These are phyloP conservation scores for Penicillium sp. DNA, from an alignment of 2,329 filamentous ascomycete genomes.

Conservation along the genomic window DNA sequence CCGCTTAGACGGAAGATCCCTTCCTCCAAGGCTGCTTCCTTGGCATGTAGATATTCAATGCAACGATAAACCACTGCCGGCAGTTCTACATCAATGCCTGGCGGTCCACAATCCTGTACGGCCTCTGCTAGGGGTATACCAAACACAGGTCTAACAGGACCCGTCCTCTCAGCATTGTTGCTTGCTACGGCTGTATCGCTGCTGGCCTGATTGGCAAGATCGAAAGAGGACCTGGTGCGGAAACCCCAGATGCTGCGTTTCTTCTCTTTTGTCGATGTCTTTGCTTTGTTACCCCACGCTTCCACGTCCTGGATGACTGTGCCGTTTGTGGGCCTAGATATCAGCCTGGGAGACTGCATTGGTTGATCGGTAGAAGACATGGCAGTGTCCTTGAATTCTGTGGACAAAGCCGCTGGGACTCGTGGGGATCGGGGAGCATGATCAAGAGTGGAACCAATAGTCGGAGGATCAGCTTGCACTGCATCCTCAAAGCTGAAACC, in stretches of 20 bases:
- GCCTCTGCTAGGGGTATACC: slow-evolving; percentile 83
- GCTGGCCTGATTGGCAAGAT: slow-evolving; percentile 44
- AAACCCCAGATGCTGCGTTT: slow-evolving; percentile 70
- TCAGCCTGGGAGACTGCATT: slow-evolving; percentile 51
- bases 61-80: slow-evolving; percentile 94
- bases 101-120: slow-evolving; percentile 73
- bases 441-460: slow-evolving; percentile 46
- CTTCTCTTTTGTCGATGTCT: slow-evolving; percentile 69
- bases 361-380: slow-evolving; percentile 28
- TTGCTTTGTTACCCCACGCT: slow-evolving; percentile 78
- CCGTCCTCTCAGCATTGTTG: slow-evolving; percentile 49
- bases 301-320: slow-evolving; percentile 77
- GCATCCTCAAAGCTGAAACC: slow-evolving; percentile 58
- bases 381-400: slow-evolving; percentile 29
- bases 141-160: slow-evolving; percentile 70
- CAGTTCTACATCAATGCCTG: slow-evolving; percentile 69
- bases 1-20: slow-evolving; percentile 96
- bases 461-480: slow-evolving; percentile 56
- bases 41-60: slow-evolving; percentile 84
- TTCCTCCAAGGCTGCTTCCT: slow-evolving; percentile 80
- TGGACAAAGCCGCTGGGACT: slow-evolving; percentile 28
- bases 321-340: slow-evolving; percentile 82
- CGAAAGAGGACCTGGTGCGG: slow-evolving; percentile 68
- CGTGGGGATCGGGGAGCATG: slow-evolving; percentile 35
- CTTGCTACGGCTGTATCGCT: slow-evolving; percentile 45